These are phyloP conservation scores for Solanum chilense DNA, from an alignment of 257 asterid genomes.

Conservation along the genomic window DNA sequence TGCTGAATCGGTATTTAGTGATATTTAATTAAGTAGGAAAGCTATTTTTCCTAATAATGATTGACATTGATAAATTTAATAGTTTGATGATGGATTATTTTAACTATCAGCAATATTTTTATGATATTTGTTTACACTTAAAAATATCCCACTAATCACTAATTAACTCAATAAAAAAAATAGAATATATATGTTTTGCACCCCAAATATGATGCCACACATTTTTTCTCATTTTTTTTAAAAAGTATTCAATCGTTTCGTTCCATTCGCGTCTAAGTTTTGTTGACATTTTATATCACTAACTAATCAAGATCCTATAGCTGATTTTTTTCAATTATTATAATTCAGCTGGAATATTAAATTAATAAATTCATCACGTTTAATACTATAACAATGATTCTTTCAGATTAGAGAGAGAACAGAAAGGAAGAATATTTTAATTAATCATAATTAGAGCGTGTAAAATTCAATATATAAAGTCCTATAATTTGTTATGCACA, in stretches of 20 bases:
- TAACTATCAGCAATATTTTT: background rate
- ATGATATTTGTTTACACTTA: background rate
- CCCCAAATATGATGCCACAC: too few relatives aligned
- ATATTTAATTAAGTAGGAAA: background rate
- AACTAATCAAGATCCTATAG: background rate
- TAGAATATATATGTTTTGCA: too few relatives aligned
- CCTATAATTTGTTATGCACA: background rate
- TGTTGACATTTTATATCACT: background rate
- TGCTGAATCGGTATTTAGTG: background rate
- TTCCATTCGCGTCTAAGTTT: background rate
- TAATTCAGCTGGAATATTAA: background rate
- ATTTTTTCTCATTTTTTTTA: background rate
- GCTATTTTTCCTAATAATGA: background rate
- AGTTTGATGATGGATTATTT: background rate
- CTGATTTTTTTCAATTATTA: background rate
- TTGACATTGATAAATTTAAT: background rate
- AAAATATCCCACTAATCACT: too few relatives aligned
- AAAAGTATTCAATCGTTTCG: background rate
- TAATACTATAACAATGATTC: background rate
- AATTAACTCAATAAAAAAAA: too few relatives aligned
- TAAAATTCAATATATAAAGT: background rate
- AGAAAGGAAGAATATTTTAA: background rate
- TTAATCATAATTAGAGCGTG: background rate
- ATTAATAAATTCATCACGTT: background rate
- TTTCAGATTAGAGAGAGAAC: background rate